Conservation (phyloP, 2,329 filamentous ascomycete genomes). For the Cladosporium sp. region DNA sequence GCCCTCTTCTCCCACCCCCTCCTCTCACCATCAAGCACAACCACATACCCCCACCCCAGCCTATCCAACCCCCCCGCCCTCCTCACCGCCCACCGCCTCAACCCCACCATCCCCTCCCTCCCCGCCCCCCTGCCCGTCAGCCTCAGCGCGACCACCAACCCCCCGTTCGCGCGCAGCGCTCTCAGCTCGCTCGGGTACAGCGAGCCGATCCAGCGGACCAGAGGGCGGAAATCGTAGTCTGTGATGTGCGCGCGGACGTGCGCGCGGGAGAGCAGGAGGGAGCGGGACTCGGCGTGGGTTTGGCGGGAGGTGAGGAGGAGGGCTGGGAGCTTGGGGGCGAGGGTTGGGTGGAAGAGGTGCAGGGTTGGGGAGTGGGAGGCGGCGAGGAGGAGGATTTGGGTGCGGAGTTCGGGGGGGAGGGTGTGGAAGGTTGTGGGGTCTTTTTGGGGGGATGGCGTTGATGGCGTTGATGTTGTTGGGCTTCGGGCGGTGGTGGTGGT, state of each 20-base stretch:
- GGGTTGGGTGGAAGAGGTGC: not conserved
- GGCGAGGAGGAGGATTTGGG: constrained; percentile 22
- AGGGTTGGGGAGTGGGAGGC: constrained; percentile 13
- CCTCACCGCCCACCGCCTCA: constrained; percentile 21
- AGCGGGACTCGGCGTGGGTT: constrained; percentile 21
- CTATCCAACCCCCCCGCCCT: constrained; percentile 20
- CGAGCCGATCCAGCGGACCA: constrained; percentile 18
- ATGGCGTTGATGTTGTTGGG: not conserved
- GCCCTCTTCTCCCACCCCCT: too few relatives aligned
- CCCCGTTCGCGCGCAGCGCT: constrained; percentile 20
- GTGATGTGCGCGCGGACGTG: constrained; percentile 15
- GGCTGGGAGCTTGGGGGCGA: constrained; percentile 12
- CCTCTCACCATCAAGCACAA: not conserved
- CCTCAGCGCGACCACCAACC: constrained; percentile 15
- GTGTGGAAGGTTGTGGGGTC: constrained; percentile 21
- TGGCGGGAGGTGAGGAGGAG: constrained; percentile 23
- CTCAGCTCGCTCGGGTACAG: constrained; percentile 26
- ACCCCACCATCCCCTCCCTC: constrained; percentile 12
- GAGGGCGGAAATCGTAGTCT: constrained; percentile 24
- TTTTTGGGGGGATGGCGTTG: not conserved
- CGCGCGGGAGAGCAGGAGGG: constrained; percentile 23
- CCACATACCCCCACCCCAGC: constrained; percentile 21
- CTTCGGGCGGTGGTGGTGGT: constrained; percentile 1
- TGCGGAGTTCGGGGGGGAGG: constrained; percentile 28
- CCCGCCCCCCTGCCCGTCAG: constrained; percentile 20